Conservation (phyloP, 345 rosid genomes). For the Citrus medica region DNA sequence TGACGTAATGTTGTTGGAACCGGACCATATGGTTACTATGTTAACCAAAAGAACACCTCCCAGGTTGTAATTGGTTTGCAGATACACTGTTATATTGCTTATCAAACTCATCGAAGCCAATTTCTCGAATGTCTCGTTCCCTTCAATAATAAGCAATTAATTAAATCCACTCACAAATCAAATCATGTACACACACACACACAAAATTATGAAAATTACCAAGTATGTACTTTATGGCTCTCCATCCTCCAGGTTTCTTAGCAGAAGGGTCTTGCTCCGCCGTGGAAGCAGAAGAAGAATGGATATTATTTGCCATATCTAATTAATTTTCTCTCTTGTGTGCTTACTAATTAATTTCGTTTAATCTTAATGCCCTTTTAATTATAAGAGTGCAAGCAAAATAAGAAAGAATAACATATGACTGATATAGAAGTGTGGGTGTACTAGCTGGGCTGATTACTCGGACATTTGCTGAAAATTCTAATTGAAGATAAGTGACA, state of each 20-base stretch:
- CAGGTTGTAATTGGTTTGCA: constrained; percentile 48
- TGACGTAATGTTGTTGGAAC: constrained; percentile 53
- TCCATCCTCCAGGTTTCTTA: no score
- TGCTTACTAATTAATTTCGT: not conserved
- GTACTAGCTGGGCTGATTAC: no score
- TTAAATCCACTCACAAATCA: no score
- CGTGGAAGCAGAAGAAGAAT: not conserved
- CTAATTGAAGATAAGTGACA: not conserved
- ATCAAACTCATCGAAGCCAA: constrained; percentile 69
- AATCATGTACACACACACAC: no score
- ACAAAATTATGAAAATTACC: no score
- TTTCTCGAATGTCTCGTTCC: constrained; percentile 75
- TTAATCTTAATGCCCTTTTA: not conserved
- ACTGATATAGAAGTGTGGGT: no score
- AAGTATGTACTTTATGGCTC: no score
- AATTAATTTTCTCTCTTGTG: not conserved
- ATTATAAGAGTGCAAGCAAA: not conserved
- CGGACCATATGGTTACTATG: constrained; percentile 53
- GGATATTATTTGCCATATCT: no score
- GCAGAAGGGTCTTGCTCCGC: not conserved
- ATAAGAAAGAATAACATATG: no score
- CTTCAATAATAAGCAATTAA: constrained; percentile 17
- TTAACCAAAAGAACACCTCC: constrained; percentile 55
- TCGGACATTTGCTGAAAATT: not conserved
- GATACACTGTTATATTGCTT: constrained; percentile 33